Evolutionary conservation across 129 eudicot species (phyloP), one percentile per base, ranked within the genome.

Genomic region (Centaurea solstitialis): DNA sequence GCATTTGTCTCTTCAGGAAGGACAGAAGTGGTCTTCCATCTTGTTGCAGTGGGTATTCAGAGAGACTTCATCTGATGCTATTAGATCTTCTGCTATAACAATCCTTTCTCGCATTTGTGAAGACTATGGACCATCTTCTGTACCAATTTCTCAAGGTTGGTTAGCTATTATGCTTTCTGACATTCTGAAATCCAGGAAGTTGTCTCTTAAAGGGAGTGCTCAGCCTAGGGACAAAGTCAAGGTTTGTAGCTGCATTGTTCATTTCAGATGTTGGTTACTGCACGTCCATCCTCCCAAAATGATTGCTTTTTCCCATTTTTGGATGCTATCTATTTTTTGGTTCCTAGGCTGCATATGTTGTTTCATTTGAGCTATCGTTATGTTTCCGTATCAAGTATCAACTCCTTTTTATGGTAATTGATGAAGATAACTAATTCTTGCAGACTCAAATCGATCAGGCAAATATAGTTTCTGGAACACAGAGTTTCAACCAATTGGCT

Each of bases 141-240:
- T 96, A 62, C 97, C 95, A 2, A 91, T 96, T 76, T 96, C 99
- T 80, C 98, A 93, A 88, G 99, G 92, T 75, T 96, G 99, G 98
- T 78, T 96, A 79, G 90, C 97, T 85, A 82, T 96, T 68, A 81
- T 96, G 87, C 83, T 96, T 40, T 87, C 86, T 41, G 97, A 91
- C 87, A 73, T 89, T 86, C 75, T 96, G 83, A 88, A 82, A 47
- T 82, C 82, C 67, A 87, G 79, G 73, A 96, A 96, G 84, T 78
- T 77, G 40, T 85, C 93, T 76, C 75, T 75, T 39, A 91, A 91
- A 81, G 98, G 87, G 80, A 93, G 69, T 79, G 79, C 85, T 79
- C 95, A 85, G 83, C 92, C 83, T 33, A 83, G 84, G 76, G 93
- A 91, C 80, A 90, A 91, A 90, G 98, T 96, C 81, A 96, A 96